Evolutionary conservation across 163 green algal genomes (phyloP), one percentile per base, ranked within the genome.

Genomic region (Prototheca stagnorum): DNA sequence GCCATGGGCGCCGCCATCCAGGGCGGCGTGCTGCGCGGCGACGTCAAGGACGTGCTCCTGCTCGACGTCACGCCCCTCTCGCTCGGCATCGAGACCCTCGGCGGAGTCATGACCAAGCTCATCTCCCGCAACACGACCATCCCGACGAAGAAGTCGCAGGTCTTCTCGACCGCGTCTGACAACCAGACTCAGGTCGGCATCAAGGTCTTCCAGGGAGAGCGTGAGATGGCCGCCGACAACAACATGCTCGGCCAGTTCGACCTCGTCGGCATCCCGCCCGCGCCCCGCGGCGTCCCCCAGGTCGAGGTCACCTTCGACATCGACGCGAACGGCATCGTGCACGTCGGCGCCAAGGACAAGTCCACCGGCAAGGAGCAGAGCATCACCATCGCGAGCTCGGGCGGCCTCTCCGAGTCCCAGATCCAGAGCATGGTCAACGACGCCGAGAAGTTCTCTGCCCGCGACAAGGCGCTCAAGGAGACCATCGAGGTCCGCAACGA

Each of bases 241-340:
- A 92, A 94, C 67, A 59, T 79, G 57, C 74, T 96, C 49, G 86
- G 86, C 19, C 68, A 88, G 61, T 96, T 94, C 51, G 77, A 92
- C 57, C 70, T 94, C 35, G 72, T 87, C 29, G 86, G 81, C 57
- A 82, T 95, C 57, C 81, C 83, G 1, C 81, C 81, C 35, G 75
- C 85, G 17, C 78, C 81, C 3, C 65, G 81, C 24, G 86, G 86
- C 33, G 56, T 88, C 15, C 85, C 86, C 20, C 84, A 93, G 67
- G 83, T 95, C 36, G 74, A 90, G 62, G 82, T 95, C 22, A 90
- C 75, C n/a, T 94, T 95, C 54, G 86, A 96, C 68, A 90, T 96
- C 50, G 84, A 95, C 62, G 82, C 85, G 54, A 93, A 96, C 64
- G 85, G 85, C 64, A 93, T 94, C 44, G 77, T 94, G 34, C 75